Evolutionary conservation across 1,284 basidiomycete genomes (phyloP), one percentile per base, ranked within the genome.

Genomic region (Farysia itapuensis): DNA sequence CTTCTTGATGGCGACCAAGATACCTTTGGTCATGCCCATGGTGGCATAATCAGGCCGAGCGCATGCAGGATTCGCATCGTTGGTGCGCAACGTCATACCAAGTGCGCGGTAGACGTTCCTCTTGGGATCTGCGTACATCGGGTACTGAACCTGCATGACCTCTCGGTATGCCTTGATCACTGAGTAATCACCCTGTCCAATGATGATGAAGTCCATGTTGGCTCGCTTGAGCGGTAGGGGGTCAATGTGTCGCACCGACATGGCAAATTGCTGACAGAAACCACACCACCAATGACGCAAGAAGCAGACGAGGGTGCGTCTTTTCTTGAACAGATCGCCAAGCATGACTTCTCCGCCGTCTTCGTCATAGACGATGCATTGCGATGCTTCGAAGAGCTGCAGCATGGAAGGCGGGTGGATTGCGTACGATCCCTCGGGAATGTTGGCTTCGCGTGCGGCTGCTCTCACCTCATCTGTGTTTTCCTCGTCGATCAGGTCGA

Each of bases 211-310:
- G 63, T 81, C 82, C 43, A 83, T 77, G 19, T 81, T 80, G 13
- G 81, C 81, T 28, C 79, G 79, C 34, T 84, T 81, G 35, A 87
- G 80, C 4, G 81, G 80, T 33, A 81, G 81, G 9, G 79, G 78
- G 36, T 83, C 78, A 28, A 85, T 80, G 34, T 81, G 79, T 15
- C 79, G 72, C 47, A 91, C 80, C 24, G 84, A 84, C 41, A 84
- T 81, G 80, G 91, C 84, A 76, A 92, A 94, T 71, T 91, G 88
- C 71, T 90, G 88, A 74, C 88, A 89, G 23, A 85, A 78, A 3
- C 86, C 85, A 67, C 88, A 91, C 61, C 77, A 79, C 77, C 77
- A 77, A 67, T 71, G 66, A 8, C 72, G 70, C 14, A 81, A 78
- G 53, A 81, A 81, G 35, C 79, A 71, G 39, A 91, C 84, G 45